Evolutionary conservation across 2,329 filamentous ascomycete genomes (phyloP), one percentile per base, ranked within the genome.

Genomic region (Fonsecaea multimorphosa): DNA sequence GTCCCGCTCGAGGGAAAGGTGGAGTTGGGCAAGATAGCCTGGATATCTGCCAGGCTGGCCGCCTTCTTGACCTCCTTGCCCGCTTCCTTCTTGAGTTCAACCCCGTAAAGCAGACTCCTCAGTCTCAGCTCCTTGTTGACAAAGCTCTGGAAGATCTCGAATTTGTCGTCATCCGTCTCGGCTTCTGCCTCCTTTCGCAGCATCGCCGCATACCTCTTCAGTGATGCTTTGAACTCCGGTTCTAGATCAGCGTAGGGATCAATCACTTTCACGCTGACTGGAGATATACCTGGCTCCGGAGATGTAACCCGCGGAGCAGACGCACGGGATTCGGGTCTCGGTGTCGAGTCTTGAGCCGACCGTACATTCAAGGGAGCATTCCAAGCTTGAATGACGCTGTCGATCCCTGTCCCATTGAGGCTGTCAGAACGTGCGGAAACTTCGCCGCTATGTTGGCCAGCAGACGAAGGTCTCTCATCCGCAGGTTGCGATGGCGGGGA

Each of bases 131-230:
- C 81, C 63, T 82, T 82, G 5, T 75, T 76, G 59, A 79, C 76
- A 67, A 86, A 86, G 1, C 79, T 76, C 6, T 78, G 82, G 68
- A 87, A 86, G 0, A 84, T 78, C 63, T 82, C 82, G 68, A 82
- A 82, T 66, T 85, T 84, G 53, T 84, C 81, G 61, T 82, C 78
- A 52, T 86, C 82, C 2, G 78, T 78, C 44, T 80, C 73, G 54
- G 80, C 76, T 63, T 78, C 76, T 32, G 81, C 79, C 71, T 87
- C 85, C 59, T 81, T 79, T 56, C 81, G 80, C 27, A 87, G 76
- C 83, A 86, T 86, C 3, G 78, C 76, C 32, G 85, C 81, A 70
- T 83, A 87, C 49, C 84, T 78, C 57, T 83, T 81, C 55, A 87
- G 73, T 29, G 85, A 86, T 1, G 83, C 83, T 69, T 80, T 83